Conservation (phyloP, 1,139 yeast genomes). For the Spathaspora jeffriesii region DNA sequence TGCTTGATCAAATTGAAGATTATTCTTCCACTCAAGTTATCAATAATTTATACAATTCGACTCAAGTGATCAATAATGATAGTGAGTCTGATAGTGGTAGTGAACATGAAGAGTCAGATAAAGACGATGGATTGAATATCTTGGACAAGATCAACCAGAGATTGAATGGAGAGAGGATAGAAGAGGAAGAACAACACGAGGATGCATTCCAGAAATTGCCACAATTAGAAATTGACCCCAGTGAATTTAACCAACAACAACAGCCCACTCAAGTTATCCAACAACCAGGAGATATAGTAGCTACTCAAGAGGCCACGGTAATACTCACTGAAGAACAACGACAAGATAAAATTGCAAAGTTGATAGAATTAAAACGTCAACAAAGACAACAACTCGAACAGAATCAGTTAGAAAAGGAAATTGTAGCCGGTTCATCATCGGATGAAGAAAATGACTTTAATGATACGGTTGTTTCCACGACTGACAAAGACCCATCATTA, state of each 20-base stretch:
- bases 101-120: neutral
- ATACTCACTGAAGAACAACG: conserved; percentile 22
- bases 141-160: conserved; percentile 19
- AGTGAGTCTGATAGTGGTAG: neutral
- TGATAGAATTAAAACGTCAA: conserved; percentile 23
- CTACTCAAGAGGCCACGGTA: conserved; percentile 2
- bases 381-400: conserved; percentile 18
- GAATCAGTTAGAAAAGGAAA: conserved; percentile 31
- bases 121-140: conserved; percentile 14
- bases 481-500: conserved; percentile 14
- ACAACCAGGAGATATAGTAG: neutral
- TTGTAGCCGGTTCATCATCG: conserved; percentile 34
- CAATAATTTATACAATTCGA: conserved; percentile 1
- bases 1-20: conserved; percentile 18
- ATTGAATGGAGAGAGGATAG: conserved; percentile 11
- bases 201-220: conserved; percentile 21
- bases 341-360: conserved; percentile 19
- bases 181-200: conserved; percentile 2
- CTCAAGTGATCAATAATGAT: conserved; percentile 10
- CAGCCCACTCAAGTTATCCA: conserved; percentile 6
- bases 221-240: conserved; percentile 29
- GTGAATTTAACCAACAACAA: conserved; percentile 18
- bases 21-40: conserved; percentile 10
- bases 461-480: conserved; percentile 19
- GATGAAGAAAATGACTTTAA: conserved; percentile 44